A percentile compares a stretch with the other conserved stretches of the same genome.
phyloP scores from a whole-genome alignment of 2,329 filamentous ascomycete genomes.

The Orbilia javanica region DNA sequence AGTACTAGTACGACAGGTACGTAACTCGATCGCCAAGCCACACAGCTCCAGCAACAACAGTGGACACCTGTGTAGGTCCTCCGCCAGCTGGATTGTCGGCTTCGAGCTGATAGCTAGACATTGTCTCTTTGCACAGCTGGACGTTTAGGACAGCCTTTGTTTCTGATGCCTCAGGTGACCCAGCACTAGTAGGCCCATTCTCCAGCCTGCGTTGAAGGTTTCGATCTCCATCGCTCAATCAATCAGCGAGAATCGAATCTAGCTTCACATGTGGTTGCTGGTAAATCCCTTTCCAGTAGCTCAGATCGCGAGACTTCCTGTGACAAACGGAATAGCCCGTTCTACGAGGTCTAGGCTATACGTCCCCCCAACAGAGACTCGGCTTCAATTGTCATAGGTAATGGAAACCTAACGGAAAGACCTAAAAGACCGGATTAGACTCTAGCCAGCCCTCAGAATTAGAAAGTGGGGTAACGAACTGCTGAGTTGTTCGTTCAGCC shows the following conservation, averaged over 20 bases:
- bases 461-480: conserved; percentile 27
- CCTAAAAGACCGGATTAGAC: conserved; percentile 30
- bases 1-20: conserved; percentile 41
- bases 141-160: background rate
- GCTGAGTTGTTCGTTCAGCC: conserved; percentile 58
- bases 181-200: background rate
- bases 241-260: background rate
- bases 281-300: conserved; percentile 7
- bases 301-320: conserved; percentile 25
- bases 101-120: conserved; percentile 26
- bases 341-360: background rate
- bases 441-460: background rate
- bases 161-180: conserved; percentile 38
- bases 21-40: conserved; percentile 13
- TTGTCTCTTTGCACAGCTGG: conserved; percentile 37
- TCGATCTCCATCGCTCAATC: background rate
- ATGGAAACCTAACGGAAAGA: conserved; percentile 13
- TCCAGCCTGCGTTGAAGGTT: conserved; percentile 1
- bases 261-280: background rate
- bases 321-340: conserved; percentile 20
- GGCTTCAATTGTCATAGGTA: background rate
- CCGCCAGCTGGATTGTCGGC: background rate
- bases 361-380: too few species aligned
- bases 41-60: background rate
- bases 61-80: background rate